These are phyloP conservation scores for Suhomyces guaymorum DNA, from an alignment of 1,139 yeast genomes.

Conservation along the genomic window DNA sequence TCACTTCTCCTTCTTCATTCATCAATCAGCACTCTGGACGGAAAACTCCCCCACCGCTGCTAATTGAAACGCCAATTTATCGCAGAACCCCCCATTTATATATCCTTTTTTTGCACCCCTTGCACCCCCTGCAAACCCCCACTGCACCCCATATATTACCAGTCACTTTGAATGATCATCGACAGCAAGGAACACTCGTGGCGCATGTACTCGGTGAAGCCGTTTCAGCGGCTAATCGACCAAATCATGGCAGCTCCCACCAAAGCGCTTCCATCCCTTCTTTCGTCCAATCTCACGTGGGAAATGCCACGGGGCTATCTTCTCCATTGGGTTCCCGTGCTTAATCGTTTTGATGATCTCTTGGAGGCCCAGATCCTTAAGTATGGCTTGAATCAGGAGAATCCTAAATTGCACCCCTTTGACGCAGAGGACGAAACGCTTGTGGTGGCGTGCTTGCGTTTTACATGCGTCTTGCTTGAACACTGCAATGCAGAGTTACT, in stretches of 20 bases:
- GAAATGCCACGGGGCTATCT: conserved; percentile 72
- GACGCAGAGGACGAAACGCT: conserved; percentile 45
- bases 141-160: background rate
- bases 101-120: no score
- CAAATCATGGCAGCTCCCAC: conserved; percentile 31
- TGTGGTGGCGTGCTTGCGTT: conserved; percentile 56
- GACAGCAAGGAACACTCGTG: conserved; percentile 34
- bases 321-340: conserved; percentile 72
- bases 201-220: conserved; percentile 34
- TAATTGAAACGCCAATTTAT: no score
- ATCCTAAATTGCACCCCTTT: conserved; percentile 48
- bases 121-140: background rate
- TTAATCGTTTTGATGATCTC: conserved; percentile 73
- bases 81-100: no score
- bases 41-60: no score
- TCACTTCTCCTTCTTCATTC: no score
- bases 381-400: conserved; percentile 55
- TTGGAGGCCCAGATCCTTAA: conserved; percentile 54
- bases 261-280: conserved; percentile 33
- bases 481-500: conserved; percentile 69
- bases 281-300: conserved; percentile 47
- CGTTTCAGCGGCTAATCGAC: conserved; percentile 41
- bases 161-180: conserved; percentile 29
- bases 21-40: no score
- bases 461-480: conserved; percentile 64